Evolutionary conservation across 495 filamentous ascomycete species (phyloP).

Genomic region (Thermochaetoides thermophila): DNA sequence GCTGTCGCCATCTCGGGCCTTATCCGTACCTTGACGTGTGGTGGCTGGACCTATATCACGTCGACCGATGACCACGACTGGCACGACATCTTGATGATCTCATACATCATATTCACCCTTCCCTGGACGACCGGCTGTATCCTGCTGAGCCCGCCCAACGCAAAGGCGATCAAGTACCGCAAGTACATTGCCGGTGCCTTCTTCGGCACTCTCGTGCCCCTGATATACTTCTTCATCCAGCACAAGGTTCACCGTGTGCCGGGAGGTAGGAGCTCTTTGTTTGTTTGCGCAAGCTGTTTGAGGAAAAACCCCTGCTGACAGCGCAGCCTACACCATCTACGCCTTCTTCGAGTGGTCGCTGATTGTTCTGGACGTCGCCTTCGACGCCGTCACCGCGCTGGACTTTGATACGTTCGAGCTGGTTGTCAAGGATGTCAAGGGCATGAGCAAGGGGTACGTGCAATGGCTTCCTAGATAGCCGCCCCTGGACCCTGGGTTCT

Average conservation of each 20-base stretch:
- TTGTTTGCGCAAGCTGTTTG: not conserved
- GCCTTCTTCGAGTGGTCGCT: constrained; percentile 96
- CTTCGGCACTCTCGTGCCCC: constrained; percentile 77
- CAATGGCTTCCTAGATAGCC: constrained; percentile 80
- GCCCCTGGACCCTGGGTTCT: too few relatives aligned
- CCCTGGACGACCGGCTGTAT: constrained; percentile 93
- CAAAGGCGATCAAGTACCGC: constrained; percentile 70
- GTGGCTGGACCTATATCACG: constrained; percentile 97
- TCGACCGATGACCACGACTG: constrained; percentile 96
- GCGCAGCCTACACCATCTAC: constrained; percentile 88
- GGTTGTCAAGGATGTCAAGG: constrained; percentile 76
- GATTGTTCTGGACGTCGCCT: constrained; percentile 87
- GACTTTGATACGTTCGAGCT: constrained; percentile 89
- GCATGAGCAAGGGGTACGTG: constrained; percentile 97
- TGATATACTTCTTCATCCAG: constrained; percentile 97
- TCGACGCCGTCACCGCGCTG: constrained; percentile 90
- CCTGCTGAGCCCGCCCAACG: constrained; percentile 74
- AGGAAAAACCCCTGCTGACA: constrained; percentile 4
- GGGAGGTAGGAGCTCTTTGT: constrained; percentile 51
- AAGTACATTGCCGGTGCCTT: constrained; percentile 75
- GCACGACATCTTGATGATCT: constrained; percentile 99
- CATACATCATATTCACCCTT: constrained; percentile 83
- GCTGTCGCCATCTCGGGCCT: constrained; percentile 66
- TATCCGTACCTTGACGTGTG: constrained; percentile 84
- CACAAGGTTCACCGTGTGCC: constrained; percentile 93